These are phyloP conservation scores for Isochrysis galbana DNA, from an alignment of 78 protist species.

Conservation along the genomic window DNA sequence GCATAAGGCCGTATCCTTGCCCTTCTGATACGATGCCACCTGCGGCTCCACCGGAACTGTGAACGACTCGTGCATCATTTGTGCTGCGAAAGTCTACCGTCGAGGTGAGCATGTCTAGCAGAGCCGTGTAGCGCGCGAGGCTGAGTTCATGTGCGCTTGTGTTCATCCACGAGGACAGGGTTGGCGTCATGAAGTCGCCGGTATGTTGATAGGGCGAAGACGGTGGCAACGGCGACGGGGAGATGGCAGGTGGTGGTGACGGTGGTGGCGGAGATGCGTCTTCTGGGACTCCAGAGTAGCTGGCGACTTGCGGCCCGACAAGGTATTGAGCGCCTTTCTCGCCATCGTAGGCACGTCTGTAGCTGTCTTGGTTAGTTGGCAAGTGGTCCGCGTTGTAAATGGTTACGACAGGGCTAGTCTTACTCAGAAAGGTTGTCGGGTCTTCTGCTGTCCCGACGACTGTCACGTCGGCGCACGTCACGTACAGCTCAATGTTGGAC, in stretches of 20 bases:
- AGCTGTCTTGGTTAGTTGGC: background rate
- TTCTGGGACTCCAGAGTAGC: background rate
- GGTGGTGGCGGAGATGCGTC: background rate
- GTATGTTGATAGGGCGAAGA: background rate
- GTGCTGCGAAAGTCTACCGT: background rate
- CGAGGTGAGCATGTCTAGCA: background rate
- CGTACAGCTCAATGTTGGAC: background rate
- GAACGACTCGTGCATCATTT: background rate
- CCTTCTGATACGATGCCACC: background rate
- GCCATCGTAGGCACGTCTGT: background rate
- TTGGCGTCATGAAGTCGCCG: background rate
- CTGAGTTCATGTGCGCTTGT: background rate
- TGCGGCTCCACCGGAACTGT: background rate
- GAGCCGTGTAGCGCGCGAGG: background rate
- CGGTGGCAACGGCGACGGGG: background rate
- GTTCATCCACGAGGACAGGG: background rate
- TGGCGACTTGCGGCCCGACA: background rate
- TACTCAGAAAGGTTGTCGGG: background rate
- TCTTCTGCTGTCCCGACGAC: background rate
- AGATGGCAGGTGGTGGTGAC: background rate
- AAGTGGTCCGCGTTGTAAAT: background rate
- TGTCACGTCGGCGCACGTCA: background rate
- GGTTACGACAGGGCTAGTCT: background rate
- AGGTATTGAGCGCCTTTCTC: background rate
- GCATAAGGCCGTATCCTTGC: background rate